Evolutionary conservation across 129 eudicot genomes (phyloP), one percentile per base, ranked within the genome.

Genomic region (Helichrysum umbraculigerum): DNA sequence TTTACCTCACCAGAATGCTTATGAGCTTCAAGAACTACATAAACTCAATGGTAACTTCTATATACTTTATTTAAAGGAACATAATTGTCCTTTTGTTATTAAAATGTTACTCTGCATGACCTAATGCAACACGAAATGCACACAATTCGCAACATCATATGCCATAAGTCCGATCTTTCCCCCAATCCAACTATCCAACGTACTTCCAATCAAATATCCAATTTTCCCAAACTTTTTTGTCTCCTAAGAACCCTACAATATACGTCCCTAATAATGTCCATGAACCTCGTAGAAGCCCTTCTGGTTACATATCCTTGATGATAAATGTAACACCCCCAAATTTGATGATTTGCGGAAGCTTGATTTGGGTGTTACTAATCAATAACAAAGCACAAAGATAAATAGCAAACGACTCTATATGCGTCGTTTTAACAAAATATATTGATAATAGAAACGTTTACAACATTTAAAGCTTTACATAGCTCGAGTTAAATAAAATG

Each of bases 181-280:
- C 7, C 99, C 97, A 69, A 95, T 70, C 96, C 97, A 91, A 89
- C 99, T 95, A 25, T 97, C 94, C 78, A 95, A 47, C 7, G 87
- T 83, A 68, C 99, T 89, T 64, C 97, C 99, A 37, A 89, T 76
- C 83, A 95, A 72, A 84, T 91, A 95, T 8, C 97, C 99, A 66
- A 89, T 30, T 82, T 84, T 84, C 14, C 96, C 96, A 54, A 91
- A 81, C 76, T 76, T 79, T 79, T 79, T 87, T 83, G 57, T 91
- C 96, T 16, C 89, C 96, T 30, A 84, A 34, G 34, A 78, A 91
- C 14, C 99, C 97, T 4, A 78, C 58, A 25, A 54, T 41, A 70
- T 86, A 95, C 5, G 99, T 82, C 44, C 99, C 99, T 62, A 82
- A 58, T 72, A 91, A 82, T 35, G 99, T 91, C 52, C 99, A 97